Evolutionary conservation across 2,329 filamentous ascomycete genomes (phyloP).

Genomic region (Rhynchosporium graminicola): DNA sequence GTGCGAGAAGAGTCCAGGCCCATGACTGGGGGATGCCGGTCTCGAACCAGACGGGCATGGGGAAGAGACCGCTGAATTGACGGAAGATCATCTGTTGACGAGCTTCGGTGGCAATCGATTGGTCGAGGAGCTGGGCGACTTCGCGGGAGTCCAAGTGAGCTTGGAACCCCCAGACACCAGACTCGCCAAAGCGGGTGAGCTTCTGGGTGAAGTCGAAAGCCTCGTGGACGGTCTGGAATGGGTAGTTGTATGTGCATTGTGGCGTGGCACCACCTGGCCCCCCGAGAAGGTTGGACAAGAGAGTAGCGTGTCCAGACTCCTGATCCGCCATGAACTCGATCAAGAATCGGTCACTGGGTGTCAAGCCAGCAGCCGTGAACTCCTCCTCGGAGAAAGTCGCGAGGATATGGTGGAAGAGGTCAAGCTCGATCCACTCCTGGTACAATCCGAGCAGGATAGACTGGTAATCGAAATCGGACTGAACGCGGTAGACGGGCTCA

Average conservation of each 20-base stretch:
- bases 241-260: constrained; percentile 80
- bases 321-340: constrained; percentile 78
- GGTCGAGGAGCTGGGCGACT: constrained; percentile 70
- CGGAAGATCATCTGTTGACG: constrained; percentile 85
- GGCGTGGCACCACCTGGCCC: constrained; percentile 58
- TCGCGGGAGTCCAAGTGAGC: constrained; percentile 76
- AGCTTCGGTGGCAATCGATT: constrained; percentile 76
- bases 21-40: constrained; percentile 79
- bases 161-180: constrained; percentile 79
- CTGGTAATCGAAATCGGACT: constrained; percentile 83
- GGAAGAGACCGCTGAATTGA: constrained; percentile 76
- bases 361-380: constrained; percentile 68
- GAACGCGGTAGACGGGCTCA: constrained; percentile 71
- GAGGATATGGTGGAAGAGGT: constrained; percentile 77
- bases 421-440: constrained; percentile 83
- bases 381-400: constrained; percentile 68
- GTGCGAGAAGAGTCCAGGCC: constrained; percentile 80
- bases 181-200: constrained; percentile 78
- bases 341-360: constrained; percentile 66
- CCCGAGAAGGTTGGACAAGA: constrained; percentile 78
- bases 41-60: constrained; percentile 83
- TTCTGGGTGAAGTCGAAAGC: constrained; percentile 85
- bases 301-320: constrained; percentile 75
- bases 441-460: constrained; percentile 72
- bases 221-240: constrained; percentile 71